Evolutionary conservation across 2,329 filamentous ascomycete genomes (phyloP).

Genomic region (Arachnopeziza araneosa): DNA sequence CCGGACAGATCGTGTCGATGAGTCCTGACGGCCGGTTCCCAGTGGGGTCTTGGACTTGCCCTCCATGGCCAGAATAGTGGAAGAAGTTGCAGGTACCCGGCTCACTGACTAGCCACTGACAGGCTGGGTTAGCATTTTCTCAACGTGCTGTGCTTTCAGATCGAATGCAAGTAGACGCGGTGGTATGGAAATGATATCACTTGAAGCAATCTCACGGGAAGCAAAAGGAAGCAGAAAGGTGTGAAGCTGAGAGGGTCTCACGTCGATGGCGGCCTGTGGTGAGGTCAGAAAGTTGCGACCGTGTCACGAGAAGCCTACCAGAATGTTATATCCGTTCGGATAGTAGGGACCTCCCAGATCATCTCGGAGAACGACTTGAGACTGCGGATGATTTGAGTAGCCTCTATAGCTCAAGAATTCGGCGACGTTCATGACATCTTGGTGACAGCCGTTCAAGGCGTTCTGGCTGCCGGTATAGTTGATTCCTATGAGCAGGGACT

Average conservation of each 20-base stretch:
- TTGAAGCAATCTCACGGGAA: no score
- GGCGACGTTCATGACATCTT: constrained; percentile 34
- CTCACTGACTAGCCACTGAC: constrained; percentile 48
- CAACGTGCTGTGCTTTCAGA: no score
- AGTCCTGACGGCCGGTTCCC: constrained; percentile 35
- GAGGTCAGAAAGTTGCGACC: not conserved
- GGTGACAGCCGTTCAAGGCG: constrained; percentile 24
- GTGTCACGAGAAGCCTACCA: constrained; percentile 1
- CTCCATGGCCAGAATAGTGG: constrained; percentile 55
- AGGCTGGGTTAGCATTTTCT: no score
- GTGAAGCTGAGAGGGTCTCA: no score
- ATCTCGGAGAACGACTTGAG: constrained; percentile 32
- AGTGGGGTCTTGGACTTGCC: constrained; percentile 44
- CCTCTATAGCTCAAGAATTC: constrained; percentile 35
- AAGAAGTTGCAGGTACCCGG: constrained; percentile 48
- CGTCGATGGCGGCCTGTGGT: not conserved
- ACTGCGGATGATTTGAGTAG: constrained; percentile 29
- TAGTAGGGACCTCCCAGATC: not conserved
- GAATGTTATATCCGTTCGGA: constrained; percentile 27
- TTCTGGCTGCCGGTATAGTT: constrained; percentile 26
- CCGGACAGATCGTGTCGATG: constrained; percentile 48
- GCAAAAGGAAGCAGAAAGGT: no score
- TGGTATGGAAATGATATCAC: no score
- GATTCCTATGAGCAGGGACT: constrained; percentile 48
- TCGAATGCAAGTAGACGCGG: no score